phyloP scores from a whole-genome alignment of 148 eudicot species.

The Polygonum aviculare region DNA sequence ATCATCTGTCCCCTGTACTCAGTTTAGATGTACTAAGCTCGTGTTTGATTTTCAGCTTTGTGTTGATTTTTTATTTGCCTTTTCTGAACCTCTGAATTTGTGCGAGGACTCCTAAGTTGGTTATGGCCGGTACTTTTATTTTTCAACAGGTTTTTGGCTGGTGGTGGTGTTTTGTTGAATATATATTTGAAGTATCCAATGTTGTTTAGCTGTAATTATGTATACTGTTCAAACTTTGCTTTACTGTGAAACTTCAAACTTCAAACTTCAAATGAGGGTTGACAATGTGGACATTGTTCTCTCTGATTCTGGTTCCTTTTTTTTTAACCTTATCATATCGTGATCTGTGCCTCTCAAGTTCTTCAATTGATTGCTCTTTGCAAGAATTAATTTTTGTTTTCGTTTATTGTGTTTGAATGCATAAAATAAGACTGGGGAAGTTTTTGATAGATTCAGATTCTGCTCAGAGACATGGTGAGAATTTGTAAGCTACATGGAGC shows the following conservation, averaged over 20 bases:
- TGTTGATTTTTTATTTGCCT: no score
- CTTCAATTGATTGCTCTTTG: background rate
- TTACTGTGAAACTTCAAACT: background rate
- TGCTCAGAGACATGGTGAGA: constrained; percentile 68
- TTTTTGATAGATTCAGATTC: constrained; percentile 65
- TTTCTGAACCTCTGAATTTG: no score
- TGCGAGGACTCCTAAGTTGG: no score
- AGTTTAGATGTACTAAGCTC: no score
- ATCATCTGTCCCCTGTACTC: no score
- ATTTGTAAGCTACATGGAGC: constrained; percentile 82
- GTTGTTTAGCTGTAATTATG: background rate
- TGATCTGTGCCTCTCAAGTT: background rate
- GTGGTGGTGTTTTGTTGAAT: no score
- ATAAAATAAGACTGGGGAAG: constrained; percentile 80
- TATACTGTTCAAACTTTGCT: background rate
- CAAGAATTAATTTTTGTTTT: background rate
- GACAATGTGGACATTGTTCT: background rate
- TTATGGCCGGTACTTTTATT: no score
- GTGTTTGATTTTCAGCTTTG: no score
- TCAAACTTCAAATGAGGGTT: background rate
- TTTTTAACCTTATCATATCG: background rate
- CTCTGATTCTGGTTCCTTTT: background rate
- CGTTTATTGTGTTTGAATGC: constrained; percentile 29
- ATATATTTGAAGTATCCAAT: no score
- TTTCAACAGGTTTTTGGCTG: no score